Conservation (phyloP, 2,329 filamentous ascomycete genomes). For the Trichoderma harzianum region DNA sequence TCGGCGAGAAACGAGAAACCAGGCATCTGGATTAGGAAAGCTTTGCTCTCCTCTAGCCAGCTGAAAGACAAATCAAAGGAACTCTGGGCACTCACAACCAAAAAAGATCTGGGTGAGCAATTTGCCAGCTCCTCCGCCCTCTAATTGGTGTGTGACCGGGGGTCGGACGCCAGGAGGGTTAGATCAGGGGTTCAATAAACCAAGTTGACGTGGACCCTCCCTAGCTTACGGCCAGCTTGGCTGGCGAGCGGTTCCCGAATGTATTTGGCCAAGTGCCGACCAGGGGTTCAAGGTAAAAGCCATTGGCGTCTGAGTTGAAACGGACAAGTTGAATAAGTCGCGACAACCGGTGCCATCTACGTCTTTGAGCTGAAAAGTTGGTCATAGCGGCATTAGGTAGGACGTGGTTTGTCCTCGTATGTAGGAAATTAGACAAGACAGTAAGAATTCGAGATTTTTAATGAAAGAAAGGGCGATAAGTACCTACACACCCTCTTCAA, state of each 20-base stretch:
- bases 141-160: conserved; percentile 13
- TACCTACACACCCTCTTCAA: neutral
- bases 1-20: neutral
- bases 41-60: conserved; percentile 9
- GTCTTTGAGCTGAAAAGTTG: neutral
- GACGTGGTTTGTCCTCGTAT: neutral
- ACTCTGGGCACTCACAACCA: neutral
- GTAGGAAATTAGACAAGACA: neutral
- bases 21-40: neutral
- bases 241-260: conserved; percentile 7
- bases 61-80: conserved; percentile 1
- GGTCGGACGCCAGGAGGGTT: neutral
- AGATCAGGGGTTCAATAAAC: conserved; percentile 19
- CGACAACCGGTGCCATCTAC: neutral
- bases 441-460: neutral
- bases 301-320: conserved; percentile 4
- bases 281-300: conserved; percentile 10
- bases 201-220: conserved; percentile 18
- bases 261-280: conserved; percentile 17
- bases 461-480: neutral
- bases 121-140: neutral
- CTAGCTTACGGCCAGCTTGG: conserved; percentile 5
- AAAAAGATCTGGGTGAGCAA: conserved; percentile 1
- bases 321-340: neutral
- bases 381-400: neutral